Percentiles rank a stretch among this genome's conserved stretches.
Evolutionary conservation across 306 rosid species (phyloP).

Genomic region (Vicia villosa): DNA sequence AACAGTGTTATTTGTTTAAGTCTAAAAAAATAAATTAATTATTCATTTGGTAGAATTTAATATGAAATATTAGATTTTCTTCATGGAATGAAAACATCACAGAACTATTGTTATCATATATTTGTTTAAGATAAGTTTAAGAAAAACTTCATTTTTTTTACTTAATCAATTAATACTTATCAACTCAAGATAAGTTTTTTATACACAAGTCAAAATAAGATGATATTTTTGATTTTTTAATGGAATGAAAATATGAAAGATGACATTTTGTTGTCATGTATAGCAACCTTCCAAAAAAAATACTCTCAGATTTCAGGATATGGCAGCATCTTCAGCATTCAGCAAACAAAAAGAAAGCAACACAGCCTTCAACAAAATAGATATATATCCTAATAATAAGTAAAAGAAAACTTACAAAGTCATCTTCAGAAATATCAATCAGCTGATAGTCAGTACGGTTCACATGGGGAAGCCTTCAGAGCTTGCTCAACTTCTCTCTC

Average conservation of each 20-base stretch:
- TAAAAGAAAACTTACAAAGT: slow-evolving; percentile 57
- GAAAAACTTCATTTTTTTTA: too few relatives aligned
- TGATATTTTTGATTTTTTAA: too few relatives aligned
- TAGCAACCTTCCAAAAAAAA: slow-evolving; percentile 1
- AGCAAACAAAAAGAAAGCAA: too few relatives aligned
- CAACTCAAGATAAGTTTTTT: not conserved
- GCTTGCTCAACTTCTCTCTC: too few relatives aligned
- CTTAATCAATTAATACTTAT: not conserved
- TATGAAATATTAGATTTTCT: not conserved
- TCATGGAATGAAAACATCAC: not conserved
- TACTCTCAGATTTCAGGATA: too few relatives aligned
- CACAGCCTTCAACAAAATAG: too few relatives aligned
- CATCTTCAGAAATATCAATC: slow-evolving; percentile 78
- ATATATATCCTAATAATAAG: not conserved
- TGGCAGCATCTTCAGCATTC: too few relatives aligned
- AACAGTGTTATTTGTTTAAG: not conserved
- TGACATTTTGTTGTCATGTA: not conserved
- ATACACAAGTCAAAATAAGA: slow-evolving; percentile 5
- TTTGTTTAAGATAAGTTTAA: too few relatives aligned
- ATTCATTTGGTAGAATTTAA: not conserved
- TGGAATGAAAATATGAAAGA: too few relatives aligned
- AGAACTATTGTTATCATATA: too few relatives aligned
- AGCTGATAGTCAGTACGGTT: slow-evolving; percentile 73
- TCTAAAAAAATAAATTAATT: not conserved
- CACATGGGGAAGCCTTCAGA: slow-evolving; percentile 78